Base-by-base conservation (phyloP, 352 stramenopile species). In the Phytophthora foliorum region DNA sequence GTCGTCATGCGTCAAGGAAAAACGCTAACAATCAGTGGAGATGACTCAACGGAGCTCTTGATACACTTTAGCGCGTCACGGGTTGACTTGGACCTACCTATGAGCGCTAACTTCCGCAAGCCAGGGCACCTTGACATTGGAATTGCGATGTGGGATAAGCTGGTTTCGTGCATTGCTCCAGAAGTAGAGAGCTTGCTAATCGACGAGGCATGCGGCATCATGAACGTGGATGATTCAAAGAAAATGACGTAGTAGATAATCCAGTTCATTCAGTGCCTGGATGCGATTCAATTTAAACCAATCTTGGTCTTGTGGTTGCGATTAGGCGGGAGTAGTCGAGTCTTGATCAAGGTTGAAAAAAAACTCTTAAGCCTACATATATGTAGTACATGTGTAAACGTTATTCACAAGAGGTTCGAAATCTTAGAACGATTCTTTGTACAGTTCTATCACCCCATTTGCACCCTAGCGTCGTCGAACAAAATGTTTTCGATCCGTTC, bases 401-500 rank as follows among this genome's bases (percentile, higher is more conserved):
- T n/a, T n/a, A n/a, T n/a, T n/a, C n/a, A n/a, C n/a, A n/a, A n/a
- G n/a, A n/a, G n/a, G n/a, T n/a, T n/a, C n/a, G n/a, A n/a, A n/a
- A n/a, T n/a, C n/a, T n/a, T n/a, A n/a, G n/a, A n/a, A n/a, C n/a
- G n/a, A n/a, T n/a, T n/a, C n/a, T n/a, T n/a, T n/a, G n/a, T n/a
- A n/a, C n/a, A n/a, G n/a, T n/a, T n/a, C n/a, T n/a, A n/a, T n/a
- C n/a, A n/a, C n/a, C n/a, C n/a, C 16, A 44, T 3, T 44, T 44
- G 38, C 38, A 19, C 29, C 42, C 19, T 49, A 7, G 29, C 19
- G 10, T 53, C 57, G 21, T 72, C 57, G 38, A 72, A 72, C 34
- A 72, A 57, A 50, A 58, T 68, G 34, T 72, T 72, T 48, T 72
- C 64, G 22, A 72, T 54, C 16, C 41, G 52, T 17, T 68, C 39